These are phyloP conservation scores for Globomyces pollinis-pini DNA, from an alignment of 192 early-diverging fungal genomes.

Conservation along the genomic window DNA sequence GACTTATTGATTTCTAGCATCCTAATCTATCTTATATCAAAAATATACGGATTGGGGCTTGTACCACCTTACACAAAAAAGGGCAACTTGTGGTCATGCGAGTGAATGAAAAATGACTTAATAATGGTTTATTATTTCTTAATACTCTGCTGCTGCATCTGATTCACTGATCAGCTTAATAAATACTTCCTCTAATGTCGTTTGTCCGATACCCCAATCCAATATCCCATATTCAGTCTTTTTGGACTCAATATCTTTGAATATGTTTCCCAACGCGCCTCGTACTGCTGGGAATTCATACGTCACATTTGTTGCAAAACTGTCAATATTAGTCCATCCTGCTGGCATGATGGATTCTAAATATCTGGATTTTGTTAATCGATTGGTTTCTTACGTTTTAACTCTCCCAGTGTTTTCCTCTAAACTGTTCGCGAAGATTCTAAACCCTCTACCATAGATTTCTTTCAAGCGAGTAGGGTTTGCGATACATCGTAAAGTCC, in stretches of 20 bases:
- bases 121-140: too few species aligned
- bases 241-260: constrained; percentile 50
- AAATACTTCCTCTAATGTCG: constrained; percentile 67
- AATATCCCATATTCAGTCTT: constrained; percentile 51
- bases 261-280: constrained; percentile 46
- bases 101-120: too few species aligned
- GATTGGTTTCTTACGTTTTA: background rate
- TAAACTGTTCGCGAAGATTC: constrained; percentile 38
- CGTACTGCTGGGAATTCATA: constrained; percentile 56
- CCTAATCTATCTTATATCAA: too few species aligned
- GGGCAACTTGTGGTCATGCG: too few species aligned
- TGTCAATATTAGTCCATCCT: constrained; percentile 32
- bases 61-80: too few species aligned
- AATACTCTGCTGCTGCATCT: too few species aligned
- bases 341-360: constrained; percentile 44
- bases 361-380: constrained; percentile 29
- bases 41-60: too few species aligned
- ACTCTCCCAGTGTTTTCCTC: constrained; percentile 25
- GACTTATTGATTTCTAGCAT: too few species aligned
- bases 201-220: constrained; percentile 67
- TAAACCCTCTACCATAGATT: constrained; percentile 56
- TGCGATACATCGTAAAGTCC: constrained; percentile 59
- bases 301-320: constrained; percentile 44
- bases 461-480: constrained; percentile 53
- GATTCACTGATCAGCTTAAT: constrained; percentile 38